phyloP scores from a whole-genome alignment of 352 stramenopile species.

The Phytophthora litchii region DNA sequence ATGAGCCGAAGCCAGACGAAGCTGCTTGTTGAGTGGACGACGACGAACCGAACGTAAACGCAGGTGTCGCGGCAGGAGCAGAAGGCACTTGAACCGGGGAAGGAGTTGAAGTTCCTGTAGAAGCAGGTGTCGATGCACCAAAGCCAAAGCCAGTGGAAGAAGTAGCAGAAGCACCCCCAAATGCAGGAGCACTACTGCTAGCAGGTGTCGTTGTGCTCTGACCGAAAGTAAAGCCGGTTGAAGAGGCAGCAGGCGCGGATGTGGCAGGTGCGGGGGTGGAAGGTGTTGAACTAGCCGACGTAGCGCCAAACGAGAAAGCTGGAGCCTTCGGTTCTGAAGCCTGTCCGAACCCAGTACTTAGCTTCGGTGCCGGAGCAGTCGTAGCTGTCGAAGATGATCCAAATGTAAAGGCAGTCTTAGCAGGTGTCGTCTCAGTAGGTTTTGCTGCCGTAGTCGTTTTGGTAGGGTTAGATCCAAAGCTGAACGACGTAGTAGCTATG shows the following conservation, averaged over 20 bases:
- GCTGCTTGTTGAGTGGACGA: conserved; percentile 23
- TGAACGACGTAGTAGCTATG: conserved; percentile 16
- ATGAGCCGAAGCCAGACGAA: conserved; percentile 36
- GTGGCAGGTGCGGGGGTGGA: conserved; percentile 20
- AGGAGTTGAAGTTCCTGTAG: conserved; percentile 14
- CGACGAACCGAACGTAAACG: conserved; percentile 50
- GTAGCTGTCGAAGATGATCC: conserved; percentile 33
- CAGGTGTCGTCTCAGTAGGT: conserved; percentile 14
- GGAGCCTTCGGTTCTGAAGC: conserved; percentile 27
- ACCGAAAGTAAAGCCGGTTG: conserved; percentile 35
- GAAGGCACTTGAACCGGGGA: conserved; percentile 11
- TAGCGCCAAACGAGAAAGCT: conserved; percentile 31
- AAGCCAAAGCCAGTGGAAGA: conserved; percentile 31
- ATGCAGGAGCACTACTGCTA: conserved; percentile 29
- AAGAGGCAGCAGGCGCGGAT: conserved; percentile 14
- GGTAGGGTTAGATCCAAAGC: conserved; percentile 17
- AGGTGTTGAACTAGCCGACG: conserved; percentile 14
- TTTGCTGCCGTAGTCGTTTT: conserved; percentile 30
- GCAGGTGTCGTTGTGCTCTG: conserved; percentile 20
- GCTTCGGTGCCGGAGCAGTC: conserved; percentile 24
- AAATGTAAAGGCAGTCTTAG: conserved; percentile 50
- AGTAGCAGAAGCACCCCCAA: conserved; percentile 27
- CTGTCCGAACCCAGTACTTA: conserved; percentile 34
- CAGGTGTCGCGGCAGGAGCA: conserved; percentile 21
- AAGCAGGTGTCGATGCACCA: conserved; percentile 8